phyloP scores from a whole-genome alignment of 2,329 filamentous ascomycete genomes.

The Colletotrichum lindemuthianum region DNA sequence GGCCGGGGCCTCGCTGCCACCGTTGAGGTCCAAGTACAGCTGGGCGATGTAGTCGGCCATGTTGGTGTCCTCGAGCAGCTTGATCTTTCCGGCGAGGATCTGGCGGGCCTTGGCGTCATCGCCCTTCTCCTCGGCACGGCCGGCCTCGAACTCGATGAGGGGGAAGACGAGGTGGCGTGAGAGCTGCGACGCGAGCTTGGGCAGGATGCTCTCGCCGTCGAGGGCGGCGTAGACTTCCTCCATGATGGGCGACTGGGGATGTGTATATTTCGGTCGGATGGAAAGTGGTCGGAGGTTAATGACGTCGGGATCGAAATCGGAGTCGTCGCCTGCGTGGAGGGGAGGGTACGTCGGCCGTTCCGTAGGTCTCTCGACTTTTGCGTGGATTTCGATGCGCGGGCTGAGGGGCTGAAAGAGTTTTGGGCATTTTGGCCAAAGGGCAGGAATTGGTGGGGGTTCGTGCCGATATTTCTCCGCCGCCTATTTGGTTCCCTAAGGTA shows the following conservation, averaged over 20 bases:
- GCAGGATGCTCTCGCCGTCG: conserved; percentile 69
- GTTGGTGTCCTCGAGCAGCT: conserved; percentile 95
- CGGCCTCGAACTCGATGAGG: conserved; percentile 89
- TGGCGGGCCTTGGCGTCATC: conserved; percentile 69
- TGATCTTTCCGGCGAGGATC: conserved; percentile 87
- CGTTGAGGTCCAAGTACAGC: conserved; percentile 89
- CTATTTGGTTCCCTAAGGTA: conserved; percentile 12
- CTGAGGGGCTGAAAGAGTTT: conserved; percentile 38
- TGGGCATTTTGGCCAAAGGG: conserved; percentile 37
- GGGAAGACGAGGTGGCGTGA: conserved; percentile 97
- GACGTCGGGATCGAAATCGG: conserved; percentile 30
- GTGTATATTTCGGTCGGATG: conserved; percentile 1
- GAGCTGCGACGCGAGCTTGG: conserved; percentile 89
- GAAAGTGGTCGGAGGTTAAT: conserved; percentile 41
- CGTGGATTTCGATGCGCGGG: conserved; percentile 20
- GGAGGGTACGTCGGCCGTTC: conserved; percentile 16
- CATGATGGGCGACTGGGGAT: conserved; percentile 33
- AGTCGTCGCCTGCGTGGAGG: conserved; percentile 19
- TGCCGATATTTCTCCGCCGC: conserved; percentile 36
- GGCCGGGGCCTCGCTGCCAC: conserved; percentile 78
- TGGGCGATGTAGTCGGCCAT: conserved; percentile 98
- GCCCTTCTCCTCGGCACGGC: conserved; percentile 81
- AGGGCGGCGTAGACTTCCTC: conserved; percentile 37
- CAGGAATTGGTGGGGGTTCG: conserved; percentile 37
- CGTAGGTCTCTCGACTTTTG: conserved; percentile 25